Conservation (phyloP, 306 rosid genomes). For the Erythrophleum fordii region DNA sequence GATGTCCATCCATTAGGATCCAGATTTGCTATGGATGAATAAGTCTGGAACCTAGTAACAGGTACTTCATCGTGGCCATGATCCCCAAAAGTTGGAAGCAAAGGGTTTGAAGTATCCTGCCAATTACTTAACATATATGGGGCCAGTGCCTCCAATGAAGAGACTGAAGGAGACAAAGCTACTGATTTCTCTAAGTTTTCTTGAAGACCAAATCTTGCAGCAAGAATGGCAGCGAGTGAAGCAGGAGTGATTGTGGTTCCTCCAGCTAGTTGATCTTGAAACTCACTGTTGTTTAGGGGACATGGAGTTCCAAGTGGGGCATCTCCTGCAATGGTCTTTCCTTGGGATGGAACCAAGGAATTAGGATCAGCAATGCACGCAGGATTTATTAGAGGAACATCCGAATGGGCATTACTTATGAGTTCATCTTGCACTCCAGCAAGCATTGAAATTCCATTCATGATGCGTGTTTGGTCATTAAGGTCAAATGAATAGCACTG, state of each 20-base stretch:
- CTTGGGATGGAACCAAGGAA: slow-evolving; percentile 42
- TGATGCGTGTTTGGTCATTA: slow-evolving; percentile 45
- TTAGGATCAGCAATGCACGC: slow-evolving; percentile 35
- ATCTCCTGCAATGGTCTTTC: slow-evolving; percentile 42
- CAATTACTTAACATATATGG: slow-evolving; percentile 44
- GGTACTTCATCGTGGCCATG: slow-evolving; percentile 41
- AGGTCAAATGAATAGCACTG: slow-evolving; percentile 52
- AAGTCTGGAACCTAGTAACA: slow-evolving; percentile 25
- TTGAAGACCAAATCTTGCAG: slow-evolving; percentile 54
- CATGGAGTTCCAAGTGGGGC: slow-evolving; percentile 41
- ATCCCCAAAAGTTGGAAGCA: slow-evolving; percentile 35
- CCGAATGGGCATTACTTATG: slow-evolving; percentile 23
- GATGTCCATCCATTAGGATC: slow-evolving; percentile 63
- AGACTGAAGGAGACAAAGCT: slow-evolving; percentile 41
- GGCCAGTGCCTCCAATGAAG: slow-evolving; percentile 34
- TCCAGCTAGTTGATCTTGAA: slow-evolving; percentile 49
- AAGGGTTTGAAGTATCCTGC: slow-evolving; percentile 47
- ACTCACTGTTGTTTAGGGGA: slow-evolving; percentile 42
- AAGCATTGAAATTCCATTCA: slow-evolving; percentile 49
- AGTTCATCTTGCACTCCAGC: slow-evolving; percentile 45
- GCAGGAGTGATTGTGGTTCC: slow-evolving; percentile 44
- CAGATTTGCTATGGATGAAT: slow-evolving; percentile 47
- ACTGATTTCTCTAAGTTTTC: slow-evolving; percentile 37
- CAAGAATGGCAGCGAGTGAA: slow-evolving; percentile 51
- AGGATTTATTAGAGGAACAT: slow-evolving; percentile 37